Conservation (phyloP, 139 green algal species). For the Micractinium sp. region DNA sequence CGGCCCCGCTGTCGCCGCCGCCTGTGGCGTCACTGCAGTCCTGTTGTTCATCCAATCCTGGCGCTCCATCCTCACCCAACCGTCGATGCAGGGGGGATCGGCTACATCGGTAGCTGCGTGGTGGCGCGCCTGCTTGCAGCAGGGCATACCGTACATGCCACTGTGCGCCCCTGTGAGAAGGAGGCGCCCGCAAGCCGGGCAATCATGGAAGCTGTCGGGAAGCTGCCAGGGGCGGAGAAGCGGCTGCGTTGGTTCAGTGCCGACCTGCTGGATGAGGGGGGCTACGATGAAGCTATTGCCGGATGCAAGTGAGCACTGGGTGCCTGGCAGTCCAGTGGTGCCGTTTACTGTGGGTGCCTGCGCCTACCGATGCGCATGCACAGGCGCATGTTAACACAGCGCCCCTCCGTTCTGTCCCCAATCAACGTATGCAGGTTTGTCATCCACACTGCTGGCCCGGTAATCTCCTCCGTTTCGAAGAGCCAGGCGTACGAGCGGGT, state of each 20-base stretch:
- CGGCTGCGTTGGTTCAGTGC: conserved; percentile 42
- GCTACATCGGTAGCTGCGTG: conserved; percentile 56
- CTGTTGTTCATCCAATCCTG: no score
- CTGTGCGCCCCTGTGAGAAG: conserved; percentile 14
- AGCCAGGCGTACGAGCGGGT: conserved; percentile 40
- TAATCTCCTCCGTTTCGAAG: conserved; percentile 9
- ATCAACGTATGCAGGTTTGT: conserved; percentile 52
- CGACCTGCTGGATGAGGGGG: conserved; percentile 46
- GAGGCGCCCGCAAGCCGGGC: conserved; percentile 5
- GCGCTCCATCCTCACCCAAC: no score
- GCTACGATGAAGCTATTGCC: conserved; percentile 54
- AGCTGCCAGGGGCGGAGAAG: conserved; percentile 52
- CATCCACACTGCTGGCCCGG: conserved; percentile 66
- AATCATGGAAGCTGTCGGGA: conserved; percentile 25
- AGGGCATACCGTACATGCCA: conserved; percentile 61
- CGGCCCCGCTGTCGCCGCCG: no score
- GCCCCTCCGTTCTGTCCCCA: not conserved
- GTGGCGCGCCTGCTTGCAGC: conserved; percentile 57
- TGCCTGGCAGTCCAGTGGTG: no score
- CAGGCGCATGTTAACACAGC: not conserved
- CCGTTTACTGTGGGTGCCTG: not conserved
- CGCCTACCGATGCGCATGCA: not conserved
- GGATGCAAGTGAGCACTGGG: conserved; percentile 33
- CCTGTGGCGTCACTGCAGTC: no score
- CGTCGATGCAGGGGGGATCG: not conserved